Evolutionary conservation across 148 eudicot genomes (phyloP), one percentile per base, ranked within the genome.

Genomic region (Nepenthes gracilis): DNA sequence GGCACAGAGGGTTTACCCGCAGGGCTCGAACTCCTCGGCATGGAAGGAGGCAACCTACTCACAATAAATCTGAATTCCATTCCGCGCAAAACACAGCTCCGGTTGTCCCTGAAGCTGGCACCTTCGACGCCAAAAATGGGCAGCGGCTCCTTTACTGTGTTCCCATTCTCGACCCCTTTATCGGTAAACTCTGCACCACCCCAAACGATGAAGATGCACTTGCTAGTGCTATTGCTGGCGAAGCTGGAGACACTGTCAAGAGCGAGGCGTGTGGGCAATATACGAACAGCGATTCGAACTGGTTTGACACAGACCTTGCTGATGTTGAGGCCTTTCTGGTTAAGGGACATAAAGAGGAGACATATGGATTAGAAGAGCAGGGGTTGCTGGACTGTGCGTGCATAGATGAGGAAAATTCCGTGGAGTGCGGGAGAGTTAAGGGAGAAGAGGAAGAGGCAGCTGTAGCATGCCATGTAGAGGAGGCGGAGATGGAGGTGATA

Each of bases 321-420:
- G 93, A 92, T 63, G 88, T 92, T 4, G 94, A 92, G 73, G 83
- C 79, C 56, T 66, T 92, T 43, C 36, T 92, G 7, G 97, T 96
- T 0, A 80, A 83, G 72, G 88, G 90, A 12, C 75, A 85, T 1
- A 90, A 85, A 23, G 80, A 78, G 11, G 88, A 82, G 52, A 59
- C 81, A 2, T 80, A 78, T 35, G 83, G 80, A 36, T 83, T 91
- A 59, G 80, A 88, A 62, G 83, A 78, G 10, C 64, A 85, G 47
- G 90, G 96, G 8, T 43, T 91, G 9, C 43, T 78, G 35, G 80
- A 74, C 61, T 54, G 23, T 23, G 23, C 23, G 23, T 23, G 33
- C 13, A 13, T 4, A 4, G 59, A 34, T 34, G 59, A 32, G 35
- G 14, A 56, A 2, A 23, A 34, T 52, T 7, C 12, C 9, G 36